Percentiles rank a stretch among this genome's conserved stretches.
Evolutionary conservation across 2,329 filamentous ascomycete species (phyloP).

Genomic region (Claviceps sp.): DNA sequence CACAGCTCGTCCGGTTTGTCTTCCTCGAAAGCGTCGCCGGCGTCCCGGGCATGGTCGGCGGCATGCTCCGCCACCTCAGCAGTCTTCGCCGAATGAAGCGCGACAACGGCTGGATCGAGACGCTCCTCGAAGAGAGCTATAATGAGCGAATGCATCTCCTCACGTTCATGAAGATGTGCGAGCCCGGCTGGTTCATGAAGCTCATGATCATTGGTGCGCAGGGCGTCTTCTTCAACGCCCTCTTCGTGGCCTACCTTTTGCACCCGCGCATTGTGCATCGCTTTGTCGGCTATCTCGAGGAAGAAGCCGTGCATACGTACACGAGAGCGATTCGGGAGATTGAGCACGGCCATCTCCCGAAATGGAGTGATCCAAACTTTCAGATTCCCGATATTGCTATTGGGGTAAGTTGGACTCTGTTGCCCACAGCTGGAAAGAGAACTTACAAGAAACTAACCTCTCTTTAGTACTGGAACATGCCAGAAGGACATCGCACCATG

Average conservation of each 20-base stretch:
- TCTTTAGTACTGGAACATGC: conserved; percentile 76
- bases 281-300: conserved; percentile 93
- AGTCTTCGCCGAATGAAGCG: conserved; percentile 75
- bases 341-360: conserved; percentile 68
- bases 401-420: conserved; percentile 23
- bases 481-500: conserved; percentile 70
- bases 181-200: conserved; percentile 70
- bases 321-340: conserved; percentile 79
- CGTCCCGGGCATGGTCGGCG: conserved; percentile 92
- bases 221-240: conserved; percentile 89
- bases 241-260: conserved; percentile 81
- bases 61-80: conserved; percentile 81
- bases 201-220: conserved; percentile 84
- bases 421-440: background rate
- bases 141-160: conserved; percentile 91
- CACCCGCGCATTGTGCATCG: conserved; percentile 81
- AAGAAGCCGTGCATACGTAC: conserved; percentile 94
- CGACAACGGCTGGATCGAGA: conserved; percentile 96
- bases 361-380: conserved; percentile 60
- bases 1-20: conserved; percentile 62
- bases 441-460: background rate
- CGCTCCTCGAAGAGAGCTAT: conserved; percentile 75
- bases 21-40: conserved; percentile 93
- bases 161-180: conserved; percentile 81
- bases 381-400: conserved; percentile 78